Evolutionary conservation across 495 filamentous ascomycete genomes (phyloP), one percentile per base, ranked within the genome.

Genomic region (Penicillium macrosclerotiorum): DNA sequence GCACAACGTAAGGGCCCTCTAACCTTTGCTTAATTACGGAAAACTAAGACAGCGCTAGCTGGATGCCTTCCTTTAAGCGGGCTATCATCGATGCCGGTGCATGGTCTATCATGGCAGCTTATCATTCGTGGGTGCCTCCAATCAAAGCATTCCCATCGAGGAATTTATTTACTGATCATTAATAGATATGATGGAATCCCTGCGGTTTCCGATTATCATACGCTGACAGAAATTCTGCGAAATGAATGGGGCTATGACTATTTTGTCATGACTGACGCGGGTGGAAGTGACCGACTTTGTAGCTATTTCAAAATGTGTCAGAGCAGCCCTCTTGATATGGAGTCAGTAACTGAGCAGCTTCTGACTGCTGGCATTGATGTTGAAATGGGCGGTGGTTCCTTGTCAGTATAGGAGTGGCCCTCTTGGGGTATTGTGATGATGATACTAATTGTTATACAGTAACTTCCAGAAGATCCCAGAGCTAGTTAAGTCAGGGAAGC

Each of bases 331-430:
- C 76, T 83, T 25, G 84, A 87, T 42, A 79, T 72, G 37, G 74
- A 77, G 31, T 72, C 80, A 2, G 67, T 88, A 3, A 78, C 74
- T 5, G 56, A 71, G 33, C 62, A 74, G 38, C 79, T 78, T 5
- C 69, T 88, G 26, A 77, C 76, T 4, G 82, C 84, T 11, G 83
- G 84, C n/a, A 81, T 79, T 36, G 83, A 86, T 46, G 77, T 84
- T n/a, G 84, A 88, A 52, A 87, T 88, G 84, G 84, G 84, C 25
- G 84, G 84, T 37, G 84, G 84, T 22, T 82, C 78, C 14, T 88
- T 77, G 68, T 72, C 54, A 48, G 68, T n/a, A n/a, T n/a, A n/a
- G n/a, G n/a, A n/a, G n/a, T n/a, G n/a, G n/a, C n/a, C n/a, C n/a
- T n/a, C n/a, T n/a, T n/a, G n/a, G n/a, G n/a, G n/a, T n/a, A n/a